Evolutionary conservation across 352 stramenopile species (phyloP), one percentile per base, ranked within the genome.

Genomic region (Phytophthora pini): DNA sequence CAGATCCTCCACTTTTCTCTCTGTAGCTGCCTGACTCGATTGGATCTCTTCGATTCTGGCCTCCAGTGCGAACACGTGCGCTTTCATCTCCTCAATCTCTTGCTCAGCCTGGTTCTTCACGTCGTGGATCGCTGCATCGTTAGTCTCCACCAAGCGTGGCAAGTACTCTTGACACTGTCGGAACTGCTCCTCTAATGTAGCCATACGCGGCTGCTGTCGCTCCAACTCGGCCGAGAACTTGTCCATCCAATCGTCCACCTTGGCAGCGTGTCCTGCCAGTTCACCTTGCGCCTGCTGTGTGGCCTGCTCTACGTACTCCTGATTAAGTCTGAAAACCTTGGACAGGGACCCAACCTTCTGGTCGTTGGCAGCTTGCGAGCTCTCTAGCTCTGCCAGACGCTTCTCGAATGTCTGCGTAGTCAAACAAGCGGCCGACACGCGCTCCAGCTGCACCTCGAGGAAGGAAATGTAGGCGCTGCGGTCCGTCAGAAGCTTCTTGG

Each of bases 391-490:
- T 4, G 65, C 54, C 32, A 93, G 65, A 6, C 84, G 77, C 65
- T 75, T 70, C 62, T 93, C 85, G 47, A 93, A 84, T 20, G 74
- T 86, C 64, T 94, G 82, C 45, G 79, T 79, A 6, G 72, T 82
- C 54, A 96, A 64, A 41, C 85, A 94, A 17, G 88, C 88, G 3
- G 88, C 79, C n/a, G 85, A 92, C 7, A 96, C 87, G 29, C 87
- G 85, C 65, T 96, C 88, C 38, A 96, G 70, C 68, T 96, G 88
- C 60, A 93, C 84, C 61, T 96, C 88, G 2, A 96, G 80, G 70
- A 94, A 96, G 6, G 84, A 94, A 29, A 95, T 89, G 76, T 96
- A 96, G 39, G 88, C 88, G 44, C 74, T 84, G 32, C 89, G 84
- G 68, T 96, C 89, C 2, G 87, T 96, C 38, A 96, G 68, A 34